phyloP scores from a whole-genome alignment of 352 stramenopile species.

The Phytophthora citrophthora region DNA sequence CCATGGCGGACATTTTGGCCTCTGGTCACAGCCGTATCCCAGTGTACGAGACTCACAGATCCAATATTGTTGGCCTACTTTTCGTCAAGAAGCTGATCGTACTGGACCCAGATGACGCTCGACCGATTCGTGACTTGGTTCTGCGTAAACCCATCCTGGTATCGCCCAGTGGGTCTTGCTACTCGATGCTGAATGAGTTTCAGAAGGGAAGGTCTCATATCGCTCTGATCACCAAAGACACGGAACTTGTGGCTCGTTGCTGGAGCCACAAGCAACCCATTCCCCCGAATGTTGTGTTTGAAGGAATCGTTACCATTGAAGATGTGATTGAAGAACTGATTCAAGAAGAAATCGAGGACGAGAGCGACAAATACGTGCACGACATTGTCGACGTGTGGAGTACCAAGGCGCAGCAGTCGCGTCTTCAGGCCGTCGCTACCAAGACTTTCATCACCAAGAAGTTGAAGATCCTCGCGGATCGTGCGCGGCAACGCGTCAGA shows the following conservation, averaged over 20 bases:
- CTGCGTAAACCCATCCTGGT: slow-evolving; percentile 87
- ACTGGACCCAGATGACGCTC: slow-evolving; percentile 79
- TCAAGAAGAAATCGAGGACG: slow-evolving; percentile 93
- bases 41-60: slow-evolving; percentile 82
- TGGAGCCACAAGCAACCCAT: slow-evolving; percentile 28
- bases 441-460: slow-evolving; percentile 57
- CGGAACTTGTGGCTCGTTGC: slow-evolving; percentile 58
- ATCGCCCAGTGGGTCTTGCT: slow-evolving; percentile 79
- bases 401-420: slow-evolving; percentile 42
- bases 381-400: slow-evolving; percentile 68
- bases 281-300: slow-evolving; percentile 60
- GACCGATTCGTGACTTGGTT: slow-evolving; percentile 64
- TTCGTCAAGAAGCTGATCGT: slow-evolving; percentile 93
- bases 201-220: slow-evolving; percentile 90
- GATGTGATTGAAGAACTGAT: slow-evolving; percentile 93
- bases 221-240: slow-evolving; percentile 73
- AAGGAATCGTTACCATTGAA: slow-evolving; percentile 94
- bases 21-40: slow-evolving; percentile 91
- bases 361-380: slow-evolving; percentile 81
- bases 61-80: slow-evolving; percentile 87
- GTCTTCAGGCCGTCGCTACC: slow-evolving; percentile 32
- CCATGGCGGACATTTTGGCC: slow-evolving; percentile 83
- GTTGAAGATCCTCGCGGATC: slow-evolving; percentile 61
- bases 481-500: slow-evolving; percentile 51
- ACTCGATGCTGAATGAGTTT: slow-evolving; percentile 92